Percentiles rank a stretch among this genome's conserved stretches.
These are phyloP conservation scores for Fusarium graminum DNA, from an alignment of 2,329 filamentous ascomycete species.

Conservation along the genomic window DNA sequence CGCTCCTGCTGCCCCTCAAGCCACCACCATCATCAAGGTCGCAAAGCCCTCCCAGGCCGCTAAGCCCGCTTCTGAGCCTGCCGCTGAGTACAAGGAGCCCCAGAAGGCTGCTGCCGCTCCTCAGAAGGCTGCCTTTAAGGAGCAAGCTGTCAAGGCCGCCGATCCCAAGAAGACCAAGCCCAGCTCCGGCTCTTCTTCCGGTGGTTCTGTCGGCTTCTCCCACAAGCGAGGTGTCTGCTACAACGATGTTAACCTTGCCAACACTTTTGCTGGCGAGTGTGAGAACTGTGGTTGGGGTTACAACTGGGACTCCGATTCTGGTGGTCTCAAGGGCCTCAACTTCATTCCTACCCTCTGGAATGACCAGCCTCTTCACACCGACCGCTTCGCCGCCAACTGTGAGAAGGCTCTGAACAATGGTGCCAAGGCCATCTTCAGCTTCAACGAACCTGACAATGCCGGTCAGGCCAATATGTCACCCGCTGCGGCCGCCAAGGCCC, in stretches of 20 bases:
- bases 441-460: slow-evolving; percentile 78
- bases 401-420: slow-evolving; percentile 66
- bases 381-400: slow-evolving; percentile 65
- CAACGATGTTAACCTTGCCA: slow-evolving; percentile 69
- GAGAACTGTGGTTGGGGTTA: slow-evolving; percentile 70
- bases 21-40: slow-evolving; percentile 46
- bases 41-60: slow-evolving; percentile 43
- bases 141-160: slow-evolving; percentile 20
- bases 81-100: slow-evolving; percentile 4
- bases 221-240: slow-evolving; percentile 76
- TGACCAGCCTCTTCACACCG: slow-evolving; percentile 60
- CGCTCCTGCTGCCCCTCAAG: slow-evolving; percentile 22
- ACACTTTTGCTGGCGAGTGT: slow-evolving; percentile 60
- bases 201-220: slow-evolving; percentile 44
- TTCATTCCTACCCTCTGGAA: slow-evolving; percentile 78
- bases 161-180: slow-evolving; percentile 20
- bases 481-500: slow-evolving; percentile 63
- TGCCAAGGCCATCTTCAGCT: slow-evolving; percentile 70
- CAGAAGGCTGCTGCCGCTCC: slow-evolving; percentile 18
- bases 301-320: slow-evolving; percentile 72
- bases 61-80: slow-evolving; percentile 22
- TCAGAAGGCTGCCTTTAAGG: slow-evolving; percentile 15
- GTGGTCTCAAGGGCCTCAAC: slow-evolving; percentile 61
- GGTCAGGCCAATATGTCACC: slow-evolving; percentile 71
- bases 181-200: slow-evolving; percentile 17